Percentiles rank a stretch among this genome's conserved stretches.
Evolutionary conservation across 345 rosid species (phyloP).

Genomic region (Rhodamnia rubescens): DNA sequence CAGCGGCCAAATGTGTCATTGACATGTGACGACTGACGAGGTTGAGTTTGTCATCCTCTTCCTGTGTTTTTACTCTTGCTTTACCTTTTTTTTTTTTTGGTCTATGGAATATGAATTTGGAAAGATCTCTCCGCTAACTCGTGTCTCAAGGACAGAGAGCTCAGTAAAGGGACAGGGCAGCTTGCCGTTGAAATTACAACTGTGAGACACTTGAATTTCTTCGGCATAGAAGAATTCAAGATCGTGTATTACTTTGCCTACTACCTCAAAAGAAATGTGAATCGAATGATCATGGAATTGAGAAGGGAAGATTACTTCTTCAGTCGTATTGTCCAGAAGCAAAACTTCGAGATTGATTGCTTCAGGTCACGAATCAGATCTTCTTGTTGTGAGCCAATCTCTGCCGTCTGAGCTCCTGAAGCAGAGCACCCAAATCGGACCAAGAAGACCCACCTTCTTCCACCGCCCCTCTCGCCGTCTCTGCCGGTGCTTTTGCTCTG

Average conservation of each 20-base stretch:
- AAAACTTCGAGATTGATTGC: not conserved
- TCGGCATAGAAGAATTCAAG: not conserved
- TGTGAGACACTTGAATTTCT: not conserved
- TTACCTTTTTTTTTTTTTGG: not conserved
- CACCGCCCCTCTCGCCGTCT: slow-evolving; percentile 22
- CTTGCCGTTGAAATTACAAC: not conserved
- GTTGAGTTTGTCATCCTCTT: not conserved
- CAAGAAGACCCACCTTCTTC: slow-evolving; percentile 23
- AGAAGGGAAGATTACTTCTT: not conserved
- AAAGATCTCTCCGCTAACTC: not conserved
- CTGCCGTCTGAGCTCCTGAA: slow-evolving; percentile 6
- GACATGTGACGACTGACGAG: not conserved
- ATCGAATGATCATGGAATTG: not conserved
- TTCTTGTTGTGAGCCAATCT: not conserved
- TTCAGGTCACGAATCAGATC: not conserved
- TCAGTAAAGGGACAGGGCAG: not conserved
- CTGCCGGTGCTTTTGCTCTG: not conserved
- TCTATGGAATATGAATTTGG: not conserved
- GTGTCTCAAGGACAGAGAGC: not conserved
- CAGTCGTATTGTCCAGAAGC: not conserved
- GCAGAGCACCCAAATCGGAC: slow-evolving; percentile 7
- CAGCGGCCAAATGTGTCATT: not conserved
- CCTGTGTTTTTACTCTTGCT: not conserved
- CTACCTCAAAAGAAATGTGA: not conserved
- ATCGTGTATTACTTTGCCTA: not conserved